phyloP scores from a whole-genome alignment of 768 basidiomycete species.

The Lactarius evosmus region DNA sequence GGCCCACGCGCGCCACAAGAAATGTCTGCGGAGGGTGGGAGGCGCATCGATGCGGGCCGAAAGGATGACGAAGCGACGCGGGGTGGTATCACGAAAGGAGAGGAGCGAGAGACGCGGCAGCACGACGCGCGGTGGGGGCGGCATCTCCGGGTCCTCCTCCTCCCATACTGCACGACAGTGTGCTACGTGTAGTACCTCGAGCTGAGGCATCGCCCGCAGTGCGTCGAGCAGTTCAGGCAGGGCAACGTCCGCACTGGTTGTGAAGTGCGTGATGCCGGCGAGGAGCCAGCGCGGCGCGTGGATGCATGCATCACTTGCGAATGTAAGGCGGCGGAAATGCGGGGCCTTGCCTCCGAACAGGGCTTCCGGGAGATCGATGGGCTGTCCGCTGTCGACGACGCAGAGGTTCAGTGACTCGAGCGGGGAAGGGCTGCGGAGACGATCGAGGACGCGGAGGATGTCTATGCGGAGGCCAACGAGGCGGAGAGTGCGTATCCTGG shows the following conservation, averaged over 20 bases:
- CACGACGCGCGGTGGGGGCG: neutral
- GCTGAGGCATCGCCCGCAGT: slow-evolving; percentile 15
- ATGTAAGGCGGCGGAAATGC: slow-evolving; percentile 10
- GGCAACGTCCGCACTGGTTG: slow-evolving; percentile 12
- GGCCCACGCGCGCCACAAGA: slow-evolving; percentile 23
- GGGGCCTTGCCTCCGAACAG: slow-evolving; percentile 20
- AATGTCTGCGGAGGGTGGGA: slow-evolving; percentile 13
- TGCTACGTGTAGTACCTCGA: slow-evolving; percentile 15
- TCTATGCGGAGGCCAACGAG: slow-evolving; percentile 17
- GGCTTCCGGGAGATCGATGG: slow-evolving; percentile 9
- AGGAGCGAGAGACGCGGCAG: slow-evolving; percentile 13
- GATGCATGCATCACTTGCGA: slow-evolving; percentile 15
- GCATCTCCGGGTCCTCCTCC: neutral
- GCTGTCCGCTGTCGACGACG: slow-evolving; percentile 15
- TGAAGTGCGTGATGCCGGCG: slow-evolving; percentile 11
- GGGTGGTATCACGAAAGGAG: slow-evolving; percentile 20
- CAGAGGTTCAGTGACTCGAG: slow-evolving; percentile 7
- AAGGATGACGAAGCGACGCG: slow-evolving; percentile 20
- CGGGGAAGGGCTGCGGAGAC: slow-evolving; percentile 19
- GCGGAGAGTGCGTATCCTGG: slow-evolving; percentile 20
- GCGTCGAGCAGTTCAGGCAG: slow-evolving; percentile 5
- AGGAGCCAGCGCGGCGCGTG: slow-evolving; percentile 20
- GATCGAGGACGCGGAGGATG: slow-evolving; percentile 16
- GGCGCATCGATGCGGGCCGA: slow-evolving; percentile 12
- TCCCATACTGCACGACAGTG: slow-evolving; percentile 24